Evolutionary conservation across 2,329 filamentous ascomycete species (phyloP), one percentile per base, ranked within the genome.

Genomic region (Ceratocystis cubensis): DNA sequence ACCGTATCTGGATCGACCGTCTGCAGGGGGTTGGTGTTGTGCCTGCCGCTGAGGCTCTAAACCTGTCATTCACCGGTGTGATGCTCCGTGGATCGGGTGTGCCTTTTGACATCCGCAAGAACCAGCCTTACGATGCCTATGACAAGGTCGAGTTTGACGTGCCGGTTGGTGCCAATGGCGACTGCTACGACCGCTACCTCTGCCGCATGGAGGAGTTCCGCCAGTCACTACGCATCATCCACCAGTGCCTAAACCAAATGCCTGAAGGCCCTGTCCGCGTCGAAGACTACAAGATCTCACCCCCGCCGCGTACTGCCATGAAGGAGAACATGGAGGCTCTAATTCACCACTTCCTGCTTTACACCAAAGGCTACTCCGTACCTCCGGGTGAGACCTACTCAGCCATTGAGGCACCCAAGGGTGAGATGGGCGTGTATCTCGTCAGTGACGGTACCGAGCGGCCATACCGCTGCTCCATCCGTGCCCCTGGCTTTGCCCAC

Each of bases 241-340:
- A 96, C 82, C 95, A 99, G 79, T 99, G 95, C 78, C 80, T 99
- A 72, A 97, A 99, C 83, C 91, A 99, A 82, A 99, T 99, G 90
- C 93, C 95, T 62, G 83, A 89, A 62, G 94, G 94, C 33, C 94
- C 94, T 64, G 84, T 97, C 75, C 89, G 93, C 71, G 91, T 96
- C 53, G 94, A 99, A 79, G 94, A 99, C 78, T 99, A 97, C 86
- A 99, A 99, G 85, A 85, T 99, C 73, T 88, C 90, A 2, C 94
- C 94, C 25, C 94, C 94, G 69, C 95, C 94, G n/a, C 87, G 94
- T 74, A 83, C 90, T 57, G 94, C 94, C 74, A 99, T 99, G 94
- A 99, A 99, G 84, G 94, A 99, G 85, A 99, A 99, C 82, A 99
- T 99, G 95, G 94, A 99, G 80, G 92, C 94, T 48, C 84, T 99